phyloP scores from a whole-genome alignment of 768 basidiomycete species.

The Tremella mesenterica region DNA sequence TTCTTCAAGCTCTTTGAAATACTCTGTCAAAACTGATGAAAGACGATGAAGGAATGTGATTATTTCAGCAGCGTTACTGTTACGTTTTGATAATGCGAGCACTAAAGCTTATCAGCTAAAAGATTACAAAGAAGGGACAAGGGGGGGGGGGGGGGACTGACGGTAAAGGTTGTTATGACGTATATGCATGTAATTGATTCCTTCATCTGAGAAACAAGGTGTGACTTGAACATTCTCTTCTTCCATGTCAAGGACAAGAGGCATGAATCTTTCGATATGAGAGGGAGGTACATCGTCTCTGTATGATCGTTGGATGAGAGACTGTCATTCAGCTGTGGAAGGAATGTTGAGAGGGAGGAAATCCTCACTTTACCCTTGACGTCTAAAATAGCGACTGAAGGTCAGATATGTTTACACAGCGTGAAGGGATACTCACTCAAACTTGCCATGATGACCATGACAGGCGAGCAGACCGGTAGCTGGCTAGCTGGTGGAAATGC shows the following conservation, averaged over 20 bases:
- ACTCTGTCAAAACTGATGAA: slow-evolving; percentile 74
- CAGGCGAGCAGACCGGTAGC: background rate
- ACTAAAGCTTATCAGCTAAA: slow-evolving; percentile 50
- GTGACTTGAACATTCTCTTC: slow-evolving; percentile 94
- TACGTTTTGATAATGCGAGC: slow-evolving; percentile 88
- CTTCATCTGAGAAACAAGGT: slow-evolving; percentile 89
- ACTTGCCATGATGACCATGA: slow-evolving; percentile 10
- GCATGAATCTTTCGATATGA: slow-evolving; percentile 86
- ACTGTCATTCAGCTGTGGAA: slow-evolving; percentile 59
- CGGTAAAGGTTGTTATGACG: slow-evolving; percentile 94
- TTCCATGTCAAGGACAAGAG: slow-evolving; percentile 86
- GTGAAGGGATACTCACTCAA: slow-evolving; percentile 4
- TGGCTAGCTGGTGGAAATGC: too few species aligned
- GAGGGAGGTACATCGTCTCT: slow-evolving; percentile 87
- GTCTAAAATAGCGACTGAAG: slow-evolving; percentile 77
- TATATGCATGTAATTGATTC: slow-evolving; percentile 97
- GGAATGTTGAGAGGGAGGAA: slow-evolving; percentile 51
- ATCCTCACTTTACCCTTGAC: slow-evolving; percentile 73
- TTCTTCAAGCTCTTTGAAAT: slow-evolving; percentile 99
- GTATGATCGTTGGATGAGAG: slow-evolving; percentile 91
- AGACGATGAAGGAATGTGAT: slow-evolving; percentile 94
- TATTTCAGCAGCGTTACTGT: slow-evolving; percentile 89
- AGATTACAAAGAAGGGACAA: background rate
- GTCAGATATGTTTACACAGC: background rate
- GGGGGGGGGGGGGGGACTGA: slow-evolving; percentile 48